Conservation (phyloP, 2,329 filamentous ascomycete genomes). For the Aspergillus awamori region DNA sequence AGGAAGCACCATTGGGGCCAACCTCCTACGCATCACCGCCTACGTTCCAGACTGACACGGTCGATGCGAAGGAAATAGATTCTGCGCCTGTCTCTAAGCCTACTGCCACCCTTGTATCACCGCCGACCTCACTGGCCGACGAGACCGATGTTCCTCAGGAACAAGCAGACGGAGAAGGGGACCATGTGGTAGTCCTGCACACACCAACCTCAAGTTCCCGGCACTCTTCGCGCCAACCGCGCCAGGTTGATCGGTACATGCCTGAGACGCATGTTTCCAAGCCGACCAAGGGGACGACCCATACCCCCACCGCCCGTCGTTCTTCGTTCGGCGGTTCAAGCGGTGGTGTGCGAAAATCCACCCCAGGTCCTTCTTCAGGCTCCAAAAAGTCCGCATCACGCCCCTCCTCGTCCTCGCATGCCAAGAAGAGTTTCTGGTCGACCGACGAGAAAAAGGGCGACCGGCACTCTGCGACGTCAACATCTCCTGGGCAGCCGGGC, state of each 20-base stretch:
- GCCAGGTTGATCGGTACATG: slow-evolving; percentile 44
- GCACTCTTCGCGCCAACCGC: slow-evolving; percentile 49
- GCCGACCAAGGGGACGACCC: slow-evolving; percentile 27
- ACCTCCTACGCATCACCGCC: slow-evolving; percentile 43
- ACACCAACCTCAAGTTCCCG: slow-evolving; percentile 47
- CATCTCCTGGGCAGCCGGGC: slow-evolving; percentile 32
- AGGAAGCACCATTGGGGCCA: slow-evolving; percentile 28
- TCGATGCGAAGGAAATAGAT: slow-evolving; percentile 34
- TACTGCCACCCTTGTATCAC: slow-evolving; percentile 46
- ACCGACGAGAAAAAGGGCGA: slow-evolving; percentile 43
- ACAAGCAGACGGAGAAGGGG: slow-evolving; percentile 36
- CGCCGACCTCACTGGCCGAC: slow-evolving; percentile 48
- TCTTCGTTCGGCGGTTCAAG: slow-evolving; percentile 26
- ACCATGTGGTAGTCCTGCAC: slow-evolving; percentile 31
- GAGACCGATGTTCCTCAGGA: slow-evolving; percentile 42
- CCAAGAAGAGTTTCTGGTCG: slow-evolving; percentile 41
- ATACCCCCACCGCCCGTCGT: slow-evolving; percentile 27
- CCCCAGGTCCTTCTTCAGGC: slow-evolving; percentile 31
- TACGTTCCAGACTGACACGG: slow-evolving; percentile 38
- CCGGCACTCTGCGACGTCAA: slow-evolving; percentile 26
- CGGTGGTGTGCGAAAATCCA: slow-evolving; percentile 27
- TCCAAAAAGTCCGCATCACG: slow-evolving; percentile 40
- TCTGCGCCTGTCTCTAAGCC: slow-evolving; percentile 35
- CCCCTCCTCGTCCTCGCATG: slow-evolving; percentile 40
- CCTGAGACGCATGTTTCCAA: slow-evolving; percentile 36